phyloP scores from a whole-genome alignment of 139 green algal genomes.

The Picochlorum sp. region DNA sequence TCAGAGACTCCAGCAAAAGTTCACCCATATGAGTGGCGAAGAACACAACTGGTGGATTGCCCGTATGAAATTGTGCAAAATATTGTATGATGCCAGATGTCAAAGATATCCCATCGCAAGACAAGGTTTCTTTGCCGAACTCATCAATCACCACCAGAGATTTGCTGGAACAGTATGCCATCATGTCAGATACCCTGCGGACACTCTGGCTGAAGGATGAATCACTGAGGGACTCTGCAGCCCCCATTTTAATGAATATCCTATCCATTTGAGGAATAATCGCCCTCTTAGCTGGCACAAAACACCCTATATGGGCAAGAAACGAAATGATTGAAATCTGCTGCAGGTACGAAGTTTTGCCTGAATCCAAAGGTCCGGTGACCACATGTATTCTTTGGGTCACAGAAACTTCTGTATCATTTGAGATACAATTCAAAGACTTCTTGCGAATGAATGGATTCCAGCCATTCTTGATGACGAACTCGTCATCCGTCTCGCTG shows the following conservation, averaged over 20 bases:
- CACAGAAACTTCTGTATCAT: constrained; percentile 47
- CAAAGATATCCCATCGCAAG: constrained; percentile 70
- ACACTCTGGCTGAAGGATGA: constrained; percentile 80
- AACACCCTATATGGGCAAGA: constrained; percentile 54
- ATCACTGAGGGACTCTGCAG: constrained; percentile 29
- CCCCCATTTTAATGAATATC: constrained; percentile 60
- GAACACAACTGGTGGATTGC: constrained; percentile 30
- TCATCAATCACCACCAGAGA: constrained; percentile 88
- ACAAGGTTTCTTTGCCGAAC: constrained; percentile 91
- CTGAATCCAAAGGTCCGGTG: constrained; percentile 62
- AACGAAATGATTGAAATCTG: constrained; percentile 83
- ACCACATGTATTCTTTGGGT: constrained; percentile 20
- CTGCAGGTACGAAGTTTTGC: constrained; percentile 79
- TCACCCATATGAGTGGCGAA: constrained; percentile 77
- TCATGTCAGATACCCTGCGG: constrained; percentile 64
- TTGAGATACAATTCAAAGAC: background rate
- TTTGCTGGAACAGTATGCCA: constrained; percentile 53
- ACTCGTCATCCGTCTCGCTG: constrained; percentile 34
- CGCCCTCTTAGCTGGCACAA: constrained; percentile 33
- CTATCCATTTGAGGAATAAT: constrained; percentile 73
- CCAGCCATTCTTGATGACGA: constrained; percentile 54
- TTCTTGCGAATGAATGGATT: background rate
- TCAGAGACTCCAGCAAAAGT: constrained; percentile 27
- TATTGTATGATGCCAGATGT: constrained; percentile 47
- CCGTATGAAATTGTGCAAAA: constrained; percentile 20